Evolutionary conservation across 441 rosid species (phyloP).

Genomic region (Viola pubescens): DNA sequence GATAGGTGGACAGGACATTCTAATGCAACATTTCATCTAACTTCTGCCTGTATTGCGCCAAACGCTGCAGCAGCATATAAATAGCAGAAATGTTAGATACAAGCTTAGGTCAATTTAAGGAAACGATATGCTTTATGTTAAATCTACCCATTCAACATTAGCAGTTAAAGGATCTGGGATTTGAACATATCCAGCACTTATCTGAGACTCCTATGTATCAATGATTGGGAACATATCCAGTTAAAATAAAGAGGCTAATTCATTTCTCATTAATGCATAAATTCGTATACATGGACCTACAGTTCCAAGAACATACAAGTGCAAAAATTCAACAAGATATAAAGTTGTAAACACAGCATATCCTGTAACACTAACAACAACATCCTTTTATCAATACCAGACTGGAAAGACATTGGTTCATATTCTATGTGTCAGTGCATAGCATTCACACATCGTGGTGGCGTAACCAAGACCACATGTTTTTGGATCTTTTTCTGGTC

Average conservation of each 20-base stretch:
- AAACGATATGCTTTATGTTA: neutral
- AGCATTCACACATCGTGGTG: too few species aligned
- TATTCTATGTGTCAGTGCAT: too few species aligned
- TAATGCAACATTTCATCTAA: constrained; percentile 62
- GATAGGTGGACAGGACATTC: neutral
- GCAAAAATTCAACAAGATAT: neutral
- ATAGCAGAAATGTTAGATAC: neutral
- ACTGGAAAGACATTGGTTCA: too few species aligned
- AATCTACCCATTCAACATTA: neutral
- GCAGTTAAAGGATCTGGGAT: neutral
- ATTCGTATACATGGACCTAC: neutral
- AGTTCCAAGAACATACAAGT: constrained; percentile 1
- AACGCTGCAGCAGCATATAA: constrained; percentile 36
- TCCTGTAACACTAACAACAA: too few species aligned
- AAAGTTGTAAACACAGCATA: too few species aligned
- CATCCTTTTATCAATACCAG: too few species aligned
- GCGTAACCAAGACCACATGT: too few species aligned
- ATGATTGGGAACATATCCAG: neutral
- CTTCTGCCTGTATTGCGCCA: constrained; percentile 88
- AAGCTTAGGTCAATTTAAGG: neutral
- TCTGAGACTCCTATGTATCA: neutral
- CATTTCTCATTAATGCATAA: too few species aligned
- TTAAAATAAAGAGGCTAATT: neutral
- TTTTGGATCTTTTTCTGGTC: too few species aligned
- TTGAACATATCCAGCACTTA: neutral